These are phyloP conservation scores for Coniochaeta sp. DNA, from an alignment of 2,329 filamentous ascomycete species.

Conservation along the genomic window DNA sequence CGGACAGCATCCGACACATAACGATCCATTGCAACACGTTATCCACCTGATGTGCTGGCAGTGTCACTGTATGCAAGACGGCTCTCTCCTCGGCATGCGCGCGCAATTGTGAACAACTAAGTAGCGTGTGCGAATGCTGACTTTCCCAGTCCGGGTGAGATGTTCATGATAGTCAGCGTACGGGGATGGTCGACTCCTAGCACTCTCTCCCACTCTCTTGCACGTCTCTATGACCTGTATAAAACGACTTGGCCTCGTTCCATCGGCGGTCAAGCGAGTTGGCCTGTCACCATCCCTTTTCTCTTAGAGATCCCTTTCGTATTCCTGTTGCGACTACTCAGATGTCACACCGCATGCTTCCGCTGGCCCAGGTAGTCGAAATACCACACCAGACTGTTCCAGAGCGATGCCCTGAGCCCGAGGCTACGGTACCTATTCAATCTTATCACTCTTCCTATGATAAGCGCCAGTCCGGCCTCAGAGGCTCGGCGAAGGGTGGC, in stretches of 20 bases:
- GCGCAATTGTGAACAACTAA: neutral
- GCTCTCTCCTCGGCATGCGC: neutral
- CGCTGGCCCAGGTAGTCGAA: conserved; percentile 4
- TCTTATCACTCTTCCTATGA: too few relatives aligned
- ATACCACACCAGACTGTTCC: neutral
- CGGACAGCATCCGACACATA: too few relatives aligned
- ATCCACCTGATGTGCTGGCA: too few relatives aligned
- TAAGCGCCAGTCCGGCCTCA: too few relatives aligned
- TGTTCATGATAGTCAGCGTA: conserved; percentile 6
- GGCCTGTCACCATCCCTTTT: conserved; percentile 3
- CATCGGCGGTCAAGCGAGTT: conserved; percentile 2
- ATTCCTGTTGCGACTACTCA: neutral
- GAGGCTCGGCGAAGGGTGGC: too few relatives aligned
- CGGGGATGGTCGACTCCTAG: conserved; percentile 5
- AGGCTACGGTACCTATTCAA: too few relatives aligned
- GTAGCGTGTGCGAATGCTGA: conserved; percentile 6
- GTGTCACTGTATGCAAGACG: too few relatives aligned
- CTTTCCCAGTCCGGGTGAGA: conserved; percentile 1
- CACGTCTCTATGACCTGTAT: conserved; percentile 31
- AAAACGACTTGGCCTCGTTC: conserved; percentile 13
- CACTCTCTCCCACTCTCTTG: neutral
- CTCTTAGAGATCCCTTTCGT: neutral
- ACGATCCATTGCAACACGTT: too few relatives aligned
- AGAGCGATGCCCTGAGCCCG: neutral
- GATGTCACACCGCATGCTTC: conserved; percentile 8